Conservation (phyloP, 495 filamentous ascomycete genomes). For the Aspergillus mulundensis region DNA sequence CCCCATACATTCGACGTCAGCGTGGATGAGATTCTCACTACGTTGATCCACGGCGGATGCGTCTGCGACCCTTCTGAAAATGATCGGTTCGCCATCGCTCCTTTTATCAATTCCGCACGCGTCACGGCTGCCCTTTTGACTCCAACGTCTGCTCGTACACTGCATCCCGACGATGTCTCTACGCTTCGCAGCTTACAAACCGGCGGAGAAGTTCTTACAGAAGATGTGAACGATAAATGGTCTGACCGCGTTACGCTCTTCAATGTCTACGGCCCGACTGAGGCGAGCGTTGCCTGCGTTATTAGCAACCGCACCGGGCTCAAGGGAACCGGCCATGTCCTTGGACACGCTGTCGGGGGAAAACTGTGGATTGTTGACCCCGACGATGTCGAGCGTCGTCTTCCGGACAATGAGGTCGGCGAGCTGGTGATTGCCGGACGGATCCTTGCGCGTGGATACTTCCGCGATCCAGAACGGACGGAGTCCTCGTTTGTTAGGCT, state of each 20-base stretch:
- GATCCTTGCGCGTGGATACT: slow-evolving; percentile 6
- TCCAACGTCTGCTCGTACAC: slow-evolving; percentile 2
- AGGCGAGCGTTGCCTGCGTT: slow-evolving; percentile 2
- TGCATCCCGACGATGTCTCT: slow-evolving; percentile 4
- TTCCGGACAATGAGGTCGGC: slow-evolving; percentile 1
- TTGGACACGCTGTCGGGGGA: slow-evolving; percentile 2
- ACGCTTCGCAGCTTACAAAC: not conserved
- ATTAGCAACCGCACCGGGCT: not conserved
- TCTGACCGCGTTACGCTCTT: not conserved
- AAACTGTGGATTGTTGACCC: slow-evolving; percentile 7
- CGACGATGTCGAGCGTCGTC: not conserved
- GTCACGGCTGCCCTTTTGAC: slow-evolving; percentile 8
- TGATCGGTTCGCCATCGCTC: slow-evolving; percentile 10
- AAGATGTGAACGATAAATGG: slow-evolving; percentile 9
- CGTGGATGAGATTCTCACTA: slow-evolving; percentile 30
- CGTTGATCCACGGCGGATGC: slow-evolving; percentile 17
- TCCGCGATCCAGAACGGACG: not conserved
- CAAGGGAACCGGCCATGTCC: not conserved
- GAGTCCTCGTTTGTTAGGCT: not conserved
- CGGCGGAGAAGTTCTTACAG: slow-evolving; percentile 2
- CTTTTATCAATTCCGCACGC: slow-evolving; percentile 1
- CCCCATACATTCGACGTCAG: slow-evolving; percentile 42
- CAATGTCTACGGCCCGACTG: slow-evolving; percentile 11
- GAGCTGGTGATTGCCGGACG: slow-evolving; percentile 6
- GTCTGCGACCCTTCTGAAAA: slow-evolving; percentile 40